These are phyloP conservation scores for Tarenaya hassleriana DNA, from an alignment of 345 rosid genomes.

Conservation along the genomic window DNA sequence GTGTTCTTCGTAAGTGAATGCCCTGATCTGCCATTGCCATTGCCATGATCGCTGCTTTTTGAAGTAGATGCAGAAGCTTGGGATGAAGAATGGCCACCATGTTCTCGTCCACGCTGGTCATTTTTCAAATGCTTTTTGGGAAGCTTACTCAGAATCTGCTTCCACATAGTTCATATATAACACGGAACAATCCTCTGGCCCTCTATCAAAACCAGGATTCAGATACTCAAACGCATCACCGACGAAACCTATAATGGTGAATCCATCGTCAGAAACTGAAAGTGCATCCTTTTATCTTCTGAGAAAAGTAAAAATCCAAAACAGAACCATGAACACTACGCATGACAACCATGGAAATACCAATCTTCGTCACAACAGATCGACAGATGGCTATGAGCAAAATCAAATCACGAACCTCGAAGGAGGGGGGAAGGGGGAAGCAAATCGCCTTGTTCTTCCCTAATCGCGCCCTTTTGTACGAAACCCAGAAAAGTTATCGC, in stretches of 20 bases:
- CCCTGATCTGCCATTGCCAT: slow-evolving; percentile 33
- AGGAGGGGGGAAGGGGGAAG: slow-evolving; percentile 18
- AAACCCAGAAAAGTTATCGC: slow-evolving; percentile 5
- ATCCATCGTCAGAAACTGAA: slow-evolving; percentile 13
- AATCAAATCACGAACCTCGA: slow-evolving; percentile 16
- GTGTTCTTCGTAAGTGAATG: slow-evolving; percentile 28
- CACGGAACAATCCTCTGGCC: slow-evolving; percentile 17
- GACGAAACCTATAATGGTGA: slow-evolving; percentile 1
- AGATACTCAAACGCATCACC: slow-evolving; percentile 20
- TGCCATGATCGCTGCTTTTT: slow-evolving; percentile 38
- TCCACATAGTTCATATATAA: slow-evolving; percentile 50
- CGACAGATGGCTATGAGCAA: background rate
- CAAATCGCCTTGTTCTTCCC: slow-evolving; percentile 19
- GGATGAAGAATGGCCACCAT: slow-evolving; percentile 32
- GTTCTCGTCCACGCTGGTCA: slow-evolving; percentile 38
- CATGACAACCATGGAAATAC: slow-evolving; percentile 2
- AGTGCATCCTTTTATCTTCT: background rate
- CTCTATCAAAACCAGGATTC: background rate
- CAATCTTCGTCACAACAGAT: slow-evolving; percentile 6
- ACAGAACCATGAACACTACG: background rate
- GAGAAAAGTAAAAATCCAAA: background rate
- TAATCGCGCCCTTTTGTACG: slow-evolving; percentile 11
- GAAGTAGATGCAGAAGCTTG: slow-evolving; percentile 33
- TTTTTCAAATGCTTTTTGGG: slow-evolving; percentile 72
- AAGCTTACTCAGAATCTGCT: slow-evolving; percentile 74